Evolutionary conservation across 2,329 filamentous ascomycete species (phyloP).

Genomic region (Trichoderma aggressivum): DNA sequence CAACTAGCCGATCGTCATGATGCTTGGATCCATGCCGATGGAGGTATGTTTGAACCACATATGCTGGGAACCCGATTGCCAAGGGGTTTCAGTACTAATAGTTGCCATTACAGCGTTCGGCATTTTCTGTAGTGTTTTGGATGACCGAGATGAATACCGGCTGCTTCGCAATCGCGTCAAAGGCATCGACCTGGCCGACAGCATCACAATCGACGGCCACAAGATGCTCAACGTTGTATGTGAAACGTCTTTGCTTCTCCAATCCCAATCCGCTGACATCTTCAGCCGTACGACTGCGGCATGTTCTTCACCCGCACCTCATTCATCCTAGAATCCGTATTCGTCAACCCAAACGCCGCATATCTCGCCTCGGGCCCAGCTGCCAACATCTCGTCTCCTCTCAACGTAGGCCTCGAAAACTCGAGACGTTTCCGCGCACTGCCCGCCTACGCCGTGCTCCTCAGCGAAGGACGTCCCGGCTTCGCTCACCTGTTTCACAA

Average conservation of each 20-base stretch:
- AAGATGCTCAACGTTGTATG: conserved; percentile 85
- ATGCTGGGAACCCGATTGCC: neutral
- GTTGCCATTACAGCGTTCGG: conserved; percentile 63
- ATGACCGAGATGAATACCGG: conserved; percentile 53
- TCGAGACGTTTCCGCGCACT: conserved; percentile 86
- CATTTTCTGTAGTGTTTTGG: conserved; percentile 69
- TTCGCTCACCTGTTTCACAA: conserved; percentile 66
- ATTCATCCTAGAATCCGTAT: conserved; percentile 57
- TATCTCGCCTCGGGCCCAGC: conserved; percentile 58
- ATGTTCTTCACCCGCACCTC: conserved; percentile 76
- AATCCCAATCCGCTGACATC: neutral
- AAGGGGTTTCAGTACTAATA: neutral
- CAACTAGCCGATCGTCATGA: conserved; percentile 67
- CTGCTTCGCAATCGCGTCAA: conserved; percentile 48
- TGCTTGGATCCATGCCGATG: conserved; percentile 89
- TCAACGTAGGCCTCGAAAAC: conserved; percentile 88
- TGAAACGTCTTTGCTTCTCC: conserved; percentile 20
- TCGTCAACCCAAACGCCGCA: conserved; percentile 79
- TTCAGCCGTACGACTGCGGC: conserved; percentile 80
- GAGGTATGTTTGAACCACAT: conserved; percentile 44
- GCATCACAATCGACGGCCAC: conserved; percentile 81
- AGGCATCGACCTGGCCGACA: conserved; percentile 79
- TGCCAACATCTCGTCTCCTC: conserved; percentile 65
- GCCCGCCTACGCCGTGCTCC: conserved; percentile 79
- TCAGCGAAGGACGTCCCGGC: conserved; percentile 69